Conservation (phyloP, 306 rosid species). For the Casuarina equisetifolia region DNA sequence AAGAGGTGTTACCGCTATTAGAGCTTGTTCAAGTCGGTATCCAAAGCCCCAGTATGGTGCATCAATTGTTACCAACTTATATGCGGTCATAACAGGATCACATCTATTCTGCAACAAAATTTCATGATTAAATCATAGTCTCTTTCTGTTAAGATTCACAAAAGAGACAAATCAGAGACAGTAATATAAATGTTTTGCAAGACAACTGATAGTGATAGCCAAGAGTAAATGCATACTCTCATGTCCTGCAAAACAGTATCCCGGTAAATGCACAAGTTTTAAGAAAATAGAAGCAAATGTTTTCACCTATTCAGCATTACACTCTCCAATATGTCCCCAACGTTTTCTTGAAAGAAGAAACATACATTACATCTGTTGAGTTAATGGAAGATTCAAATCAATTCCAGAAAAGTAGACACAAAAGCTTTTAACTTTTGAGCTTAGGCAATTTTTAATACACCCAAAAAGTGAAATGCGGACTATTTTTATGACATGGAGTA, state of each 20-base stretch:
- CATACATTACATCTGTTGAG: neutral
- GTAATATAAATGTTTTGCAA: neutral
- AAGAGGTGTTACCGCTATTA: constrained; percentile 34
- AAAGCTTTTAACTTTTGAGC: too few species aligned
- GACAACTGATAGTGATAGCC: neutral
- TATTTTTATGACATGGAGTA: neutral
- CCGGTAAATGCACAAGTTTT: too few species aligned
- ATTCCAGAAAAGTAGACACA: neutral
- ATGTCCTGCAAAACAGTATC: too few species aligned
- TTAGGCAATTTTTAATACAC: neutral
- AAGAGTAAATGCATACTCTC: neutral
- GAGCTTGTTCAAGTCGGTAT: constrained; percentile 41
- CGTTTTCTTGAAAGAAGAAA: neutral
- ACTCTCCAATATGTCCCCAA: too few species aligned
- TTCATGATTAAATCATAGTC: neutral
- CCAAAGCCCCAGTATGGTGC: constrained; percentile 60
- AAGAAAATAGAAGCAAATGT: too few species aligned
- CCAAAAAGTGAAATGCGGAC: neutral
- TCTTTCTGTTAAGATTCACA: neutral
- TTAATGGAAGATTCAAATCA: too few species aligned
- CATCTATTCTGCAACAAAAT: constrained; percentile 28
- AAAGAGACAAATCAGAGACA: constrained; percentile 9
- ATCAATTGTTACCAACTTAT: constrained; percentile 49
- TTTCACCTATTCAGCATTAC: too few species aligned
- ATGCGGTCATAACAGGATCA: constrained; percentile 50